Base-by-base conservation (phyloP, 2,329 filamentous ascomycete species). In the Ceratocystiopsis brevicomis region DNA sequence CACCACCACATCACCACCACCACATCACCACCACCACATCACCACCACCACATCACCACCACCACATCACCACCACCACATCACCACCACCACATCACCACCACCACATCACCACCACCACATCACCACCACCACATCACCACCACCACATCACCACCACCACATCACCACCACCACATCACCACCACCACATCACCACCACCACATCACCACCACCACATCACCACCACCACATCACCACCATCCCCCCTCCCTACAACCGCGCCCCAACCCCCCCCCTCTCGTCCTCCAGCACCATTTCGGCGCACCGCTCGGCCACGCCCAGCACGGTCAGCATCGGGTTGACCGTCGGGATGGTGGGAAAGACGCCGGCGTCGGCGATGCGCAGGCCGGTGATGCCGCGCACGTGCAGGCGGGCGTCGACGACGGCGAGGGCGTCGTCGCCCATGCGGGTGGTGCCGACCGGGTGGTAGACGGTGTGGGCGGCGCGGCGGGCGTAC, bases 241-340 rank as follows among this genome's bases (percentile, higher is more conserved):
- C 19, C 19, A 21, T 21, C 19, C 36, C 36, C 16, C 2, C 4
- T 12, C 2, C n/a, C n/a, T 41, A 50, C 44, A 50, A 32, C 36
- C 41, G 37, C 18, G 45, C 38, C 32, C 42, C 39, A 9, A 19
- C 39, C 45, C 52, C 44, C 21, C 46, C 45, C 8, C 75, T 74
- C 46, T 73, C 81, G 51, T 84, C 76, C 56, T 78, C 68, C 30
- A 79, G 79, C 56, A 94, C 79, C 58, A 94, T 60, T 68, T 94
- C 86, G 0, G 86, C 86, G 6, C 76, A 79, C 45, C 81, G 71
- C 72, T 94, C 86, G 9, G 82, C 86, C 53, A 92, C 74, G 43
- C 75, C 79, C 56, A 93, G 61, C 6, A 93, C 85, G 1, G 85
- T 94, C 56, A 93, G 65, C 86, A 93, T 49, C 33, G 49, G 48